Evolutionary conservation across 2,329 filamentous ascomycete genomes (phyloP), one percentile per base, ranked within the genome.

Genomic region (Fusarium brachygibbosum): DNA sequence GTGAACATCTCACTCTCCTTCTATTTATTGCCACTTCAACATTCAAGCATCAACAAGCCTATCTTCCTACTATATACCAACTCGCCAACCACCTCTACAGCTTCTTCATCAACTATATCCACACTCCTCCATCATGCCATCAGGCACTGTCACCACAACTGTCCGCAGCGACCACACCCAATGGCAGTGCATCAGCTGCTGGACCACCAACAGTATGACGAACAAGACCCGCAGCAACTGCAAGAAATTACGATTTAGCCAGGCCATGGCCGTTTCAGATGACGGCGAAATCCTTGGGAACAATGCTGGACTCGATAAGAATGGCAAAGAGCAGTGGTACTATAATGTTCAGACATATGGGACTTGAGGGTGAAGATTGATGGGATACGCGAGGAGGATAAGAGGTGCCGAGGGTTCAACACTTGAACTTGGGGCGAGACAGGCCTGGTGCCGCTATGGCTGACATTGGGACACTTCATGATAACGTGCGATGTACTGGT

Each of bases 201-300:
- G 9, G 3, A 5, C 4, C 5, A 17, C 10, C 14, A 23, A 23
- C 38, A 41, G 4, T 21, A 25, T 41, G 38, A 7, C 2, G 10
- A 3, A 41, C 14, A 2, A n/a, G 3, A n/a, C 1, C 5, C 28
- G 40, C 5, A 2, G 4, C 3, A 1, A 1, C 5, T 44, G 40
- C 40, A 5, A 10, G 2, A 2, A 7, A n/a, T n/a, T 9, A 8
- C 40, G 40, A 28, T 10, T 28, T 16, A 3, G 2, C 4, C 7
- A 42, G 2, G n/a, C 40, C 10, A 4, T 3, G 5, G 40, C 40
- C 7, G 7, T 42, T 2, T n/a, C 9, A 0, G 1, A 7, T 28
- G 4, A 3, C 6, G 11, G 6, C 10, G 2, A n/a, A 13, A 3
- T 6, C 6, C 17, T 44, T 29, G 41, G 25, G 11, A 6, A 8